These are phyloP conservation scores for Brassica juncea DNA, from an alignment of 345 rosid genomes.

Conservation along the genomic window DNA sequence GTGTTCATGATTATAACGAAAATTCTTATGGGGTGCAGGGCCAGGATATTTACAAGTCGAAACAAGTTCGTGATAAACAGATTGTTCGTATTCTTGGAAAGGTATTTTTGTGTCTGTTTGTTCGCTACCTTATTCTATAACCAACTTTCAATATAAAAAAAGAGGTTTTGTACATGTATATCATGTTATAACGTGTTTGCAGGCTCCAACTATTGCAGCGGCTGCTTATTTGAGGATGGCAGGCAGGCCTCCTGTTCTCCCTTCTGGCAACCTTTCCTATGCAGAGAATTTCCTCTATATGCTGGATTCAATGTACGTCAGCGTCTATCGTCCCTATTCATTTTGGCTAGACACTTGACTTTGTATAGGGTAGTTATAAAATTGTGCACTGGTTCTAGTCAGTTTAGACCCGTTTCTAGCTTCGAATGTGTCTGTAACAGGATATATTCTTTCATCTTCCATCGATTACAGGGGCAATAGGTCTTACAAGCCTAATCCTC, in stretches of 20 bases:
- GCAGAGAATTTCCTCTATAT: conserved; percentile 83
- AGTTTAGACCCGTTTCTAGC: not conserved
- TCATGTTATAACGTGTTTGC: not conserved
- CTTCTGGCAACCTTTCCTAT: conserved; percentile 79
- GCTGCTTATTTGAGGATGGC: conserved; percentile 84
- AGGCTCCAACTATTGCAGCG: conserved; percentile 87
- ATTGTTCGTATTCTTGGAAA: conserved; percentile 87
- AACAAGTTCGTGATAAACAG: conserved; percentile 88
- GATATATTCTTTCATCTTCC: not conserved
- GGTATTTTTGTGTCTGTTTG: conserved; percentile 46
- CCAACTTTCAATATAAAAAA: no score
- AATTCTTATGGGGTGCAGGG: conserved; percentile 18
- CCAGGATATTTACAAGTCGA: conserved; percentile 63
- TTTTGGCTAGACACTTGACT: not conserved
- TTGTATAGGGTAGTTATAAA: not conserved
- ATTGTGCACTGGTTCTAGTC: not conserved
- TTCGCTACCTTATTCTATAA: not conserved
- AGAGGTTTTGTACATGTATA: not conserved
- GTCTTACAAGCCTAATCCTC: conserved; percentile 86
- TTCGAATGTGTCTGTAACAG: not conserved
- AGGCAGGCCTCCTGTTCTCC: conserved; percentile 89
- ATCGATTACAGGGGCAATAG: conserved; percentile 67
- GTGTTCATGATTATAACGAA: not conserved
- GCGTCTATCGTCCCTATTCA: not conserved
- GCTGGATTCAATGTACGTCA: conserved; percentile 80